Base-by-base conservation (phyloP, 2,329 filamentous ascomycete species). In the Hypoxylon sp. region DNA sequence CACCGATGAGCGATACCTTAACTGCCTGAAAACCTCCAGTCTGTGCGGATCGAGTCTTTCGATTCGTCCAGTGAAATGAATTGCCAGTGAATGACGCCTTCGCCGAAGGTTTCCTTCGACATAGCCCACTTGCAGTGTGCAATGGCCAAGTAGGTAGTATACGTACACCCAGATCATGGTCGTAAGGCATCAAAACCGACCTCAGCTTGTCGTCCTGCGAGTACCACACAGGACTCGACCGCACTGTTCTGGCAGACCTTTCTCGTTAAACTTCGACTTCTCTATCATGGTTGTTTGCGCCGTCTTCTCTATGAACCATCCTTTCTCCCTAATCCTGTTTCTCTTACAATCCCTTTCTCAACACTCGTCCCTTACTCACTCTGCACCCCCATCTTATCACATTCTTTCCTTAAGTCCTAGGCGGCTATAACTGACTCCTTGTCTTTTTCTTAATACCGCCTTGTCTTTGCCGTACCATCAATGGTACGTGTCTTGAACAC, bases 1-100 rank as follows among this genome's bases (percentile, higher is more conserved):
- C n/a, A 32, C 12, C 16, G 12, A 16, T 28, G 14, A 11, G 14
- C 33, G 49, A 40, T 52, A 28, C 49, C 32, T 30, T 14, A 42
- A 53, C 50, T n/a, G 42, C 50, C 24, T 30, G 38, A 12, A 53
- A 44, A 28, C 11, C 18, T 53, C 14, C 14, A 6, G 42, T 12
- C n/a, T 44, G 5, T 22, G 9, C 24, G 22, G 30, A 40, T 28
- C 4, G 1, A 46, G 14, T 28, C 44, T 9, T 46, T 9, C 5
- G 2, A 46, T 46, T 46, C 6, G 36, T 40, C 36, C 16, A 20
- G 7, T 40, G 36, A 20, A 8, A 40, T 40, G 11, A 8, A 40
- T 40, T 3, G 11, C 20, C 16, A 11, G 3, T 20, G 36, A 11
- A 40, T 20, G 4, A 40, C 16, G 7, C 16, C 36, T 20, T 20